A percentile compares a stretch with the other conserved stretches of the same genome.
These are phyloP conservation scores for Raddia guianensis DNA, from an alignment of 176 grass and related monocot genomes.

Conservation along the genomic window DNA sequence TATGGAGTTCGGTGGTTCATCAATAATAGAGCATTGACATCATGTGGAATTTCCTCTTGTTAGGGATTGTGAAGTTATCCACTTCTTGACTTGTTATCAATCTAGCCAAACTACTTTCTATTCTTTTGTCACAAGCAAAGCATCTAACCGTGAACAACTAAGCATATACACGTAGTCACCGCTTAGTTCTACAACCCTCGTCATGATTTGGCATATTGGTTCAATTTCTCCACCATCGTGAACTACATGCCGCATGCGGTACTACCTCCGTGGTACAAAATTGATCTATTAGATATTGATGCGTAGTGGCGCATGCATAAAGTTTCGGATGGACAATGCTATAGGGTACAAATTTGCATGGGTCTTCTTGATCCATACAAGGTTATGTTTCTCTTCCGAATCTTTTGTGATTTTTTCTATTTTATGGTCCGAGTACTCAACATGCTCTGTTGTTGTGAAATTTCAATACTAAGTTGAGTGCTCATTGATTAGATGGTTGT, in stretches of 20 bases:
- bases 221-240: no score
- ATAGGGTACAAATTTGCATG: slow-evolving; percentile 98
- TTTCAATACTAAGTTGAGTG: neutral
- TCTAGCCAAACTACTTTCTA: neutral
- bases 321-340: slow-evolving; percentile 96
- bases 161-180: no score
- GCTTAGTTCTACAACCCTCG: no score
- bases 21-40: slow-evolving; percentile 13
- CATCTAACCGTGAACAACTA: neutral
- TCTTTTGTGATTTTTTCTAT: slow-evolving; percentile 19
- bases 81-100: neutral
- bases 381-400: slow-evolving; percentile 51
- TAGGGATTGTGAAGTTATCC: neutral
- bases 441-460: neutral
- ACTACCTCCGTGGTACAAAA: no score
- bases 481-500: slow-evolving; percentile 7
- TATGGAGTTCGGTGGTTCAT: neutral
- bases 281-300: slow-evolving; percentile 94
- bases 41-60: slow-evolving; percentile 28
- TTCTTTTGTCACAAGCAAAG: neutral
- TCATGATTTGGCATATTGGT: no score
- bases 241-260: no score
- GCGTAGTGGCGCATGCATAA: slow-evolving; percentile 94
- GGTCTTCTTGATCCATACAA: slow-evolving; percentile 96
- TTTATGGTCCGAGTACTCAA: neutral